These are phyloP conservation scores for Xylaria bambusicola DNA, from an alignment of 495 filamentous ascomycete genomes.

Conservation along the genomic window DNA sequence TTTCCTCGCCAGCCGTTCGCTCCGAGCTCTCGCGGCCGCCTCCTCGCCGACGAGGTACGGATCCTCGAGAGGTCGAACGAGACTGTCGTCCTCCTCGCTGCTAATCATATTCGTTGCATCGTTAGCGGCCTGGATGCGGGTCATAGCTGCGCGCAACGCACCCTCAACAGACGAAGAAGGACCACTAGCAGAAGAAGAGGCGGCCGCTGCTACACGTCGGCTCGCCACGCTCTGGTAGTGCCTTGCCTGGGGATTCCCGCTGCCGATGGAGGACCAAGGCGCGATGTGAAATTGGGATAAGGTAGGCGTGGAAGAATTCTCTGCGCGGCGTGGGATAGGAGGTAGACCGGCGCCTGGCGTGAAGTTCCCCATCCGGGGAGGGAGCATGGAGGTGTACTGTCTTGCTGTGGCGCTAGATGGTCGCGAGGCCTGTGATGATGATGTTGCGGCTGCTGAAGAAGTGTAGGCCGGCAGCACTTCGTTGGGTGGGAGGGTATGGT, in stretches of 20 bases:
- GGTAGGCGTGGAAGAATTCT: constrained; percentile 28
- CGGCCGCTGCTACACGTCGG: constrained; percentile 43
- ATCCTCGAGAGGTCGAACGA: constrained; percentile 51
- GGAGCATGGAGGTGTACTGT: constrained; percentile 26
- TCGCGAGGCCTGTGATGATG: constrained; percentile 16
- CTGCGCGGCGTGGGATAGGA: constrained; percentile 36
- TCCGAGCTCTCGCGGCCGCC: constrained; percentile 45
- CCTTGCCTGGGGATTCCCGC: constrained; percentile 46
- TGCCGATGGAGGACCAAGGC: constrained; percentile 41
- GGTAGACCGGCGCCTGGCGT: constrained; percentile 38
- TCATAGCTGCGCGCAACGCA: constrained; percentile 27
- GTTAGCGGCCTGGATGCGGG: constrained; percentile 24
- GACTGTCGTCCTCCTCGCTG: constrained; percentile 20
- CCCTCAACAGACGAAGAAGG: constrained; percentile 24
- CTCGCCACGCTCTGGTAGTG: constrained; percentile 52
- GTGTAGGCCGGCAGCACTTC: constrained; percentile 48
- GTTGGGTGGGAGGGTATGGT: constrained; percentile 41
- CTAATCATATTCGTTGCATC: neutral
- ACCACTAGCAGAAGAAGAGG: neutral
- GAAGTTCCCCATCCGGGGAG: constrained; percentile 30
- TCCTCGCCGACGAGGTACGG: constrained; percentile 56
- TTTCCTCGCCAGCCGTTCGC: constrained; percentile 48
- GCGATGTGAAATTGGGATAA: constrained; percentile 47
- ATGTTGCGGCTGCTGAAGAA: constrained; percentile 30
- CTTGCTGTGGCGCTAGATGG: constrained; percentile 8